These are phyloP conservation scores for Solanum hybrid DNA, from an alignment of 305 asterid genomes.

Conservation along the genomic window DNA sequence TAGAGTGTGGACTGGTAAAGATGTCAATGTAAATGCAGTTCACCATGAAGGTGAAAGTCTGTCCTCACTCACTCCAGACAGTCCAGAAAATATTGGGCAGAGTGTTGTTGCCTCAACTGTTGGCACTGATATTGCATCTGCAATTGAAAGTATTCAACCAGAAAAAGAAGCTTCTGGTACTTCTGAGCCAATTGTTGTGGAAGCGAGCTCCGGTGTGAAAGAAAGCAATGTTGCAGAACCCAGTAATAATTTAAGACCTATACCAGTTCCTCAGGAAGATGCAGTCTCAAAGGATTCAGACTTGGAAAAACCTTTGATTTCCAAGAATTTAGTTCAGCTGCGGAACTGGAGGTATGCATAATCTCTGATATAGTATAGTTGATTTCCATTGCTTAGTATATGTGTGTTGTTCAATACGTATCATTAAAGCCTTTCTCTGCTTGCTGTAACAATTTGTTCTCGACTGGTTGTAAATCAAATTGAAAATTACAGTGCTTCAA, in stretches of 20 bases:
- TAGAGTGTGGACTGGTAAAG: slow-evolving; percentile 10
- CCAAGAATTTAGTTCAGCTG: slow-evolving; percentile 53
- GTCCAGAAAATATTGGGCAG: slow-evolving; percentile 16
- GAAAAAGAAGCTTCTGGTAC: slow-evolving; percentile 17
- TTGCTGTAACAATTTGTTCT: background rate
- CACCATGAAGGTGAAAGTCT: slow-evolving; percentile 3
- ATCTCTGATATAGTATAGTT: background rate
- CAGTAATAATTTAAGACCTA: slow-evolving; percentile 11
- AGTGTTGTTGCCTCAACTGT: slow-evolving; percentile 4
- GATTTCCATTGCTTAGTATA: background rate
- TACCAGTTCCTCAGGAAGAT: slow-evolving; percentile 23
- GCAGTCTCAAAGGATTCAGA: slow-evolving; percentile 21
- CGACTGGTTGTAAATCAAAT: background rate
- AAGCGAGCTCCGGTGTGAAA: slow-evolving; percentile 26
- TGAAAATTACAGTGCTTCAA: background rate
- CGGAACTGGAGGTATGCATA: slow-evolving; percentile 55
- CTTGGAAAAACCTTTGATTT: slow-evolving; percentile 43
- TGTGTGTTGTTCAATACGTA: background rate
- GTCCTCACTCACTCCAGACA: background rate
- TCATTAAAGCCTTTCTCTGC: background rate
- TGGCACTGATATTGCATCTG: slow-evolving; percentile 10
- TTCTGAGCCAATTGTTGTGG: slow-evolving; percentile 20
- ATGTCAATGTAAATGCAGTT: slow-evolving; percentile 7
- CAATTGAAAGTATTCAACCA: background rate
- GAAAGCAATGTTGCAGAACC: slow-evolving; percentile 15